These are phyloP conservation scores for Globisporangium paddicum DNA, from an alignment of 352 stramenopile species.

Conservation along the genomic window DNA sequence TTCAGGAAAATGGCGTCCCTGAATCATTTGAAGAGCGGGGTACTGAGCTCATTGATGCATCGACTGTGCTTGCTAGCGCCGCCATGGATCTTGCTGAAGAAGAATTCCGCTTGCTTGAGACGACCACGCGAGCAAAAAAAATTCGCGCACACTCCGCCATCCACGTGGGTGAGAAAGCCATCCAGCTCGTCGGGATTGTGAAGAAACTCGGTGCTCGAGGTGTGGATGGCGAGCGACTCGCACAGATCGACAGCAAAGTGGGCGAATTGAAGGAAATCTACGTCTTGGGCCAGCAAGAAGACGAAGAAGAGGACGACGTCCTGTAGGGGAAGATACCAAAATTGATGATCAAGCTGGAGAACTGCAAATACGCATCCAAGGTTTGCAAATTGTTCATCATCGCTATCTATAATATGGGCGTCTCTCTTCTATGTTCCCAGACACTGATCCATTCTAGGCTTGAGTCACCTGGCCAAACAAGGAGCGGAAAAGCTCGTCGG, in stretches of 20 bases:
- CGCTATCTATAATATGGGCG: conserved; percentile 13
- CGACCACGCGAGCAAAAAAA: conserved; percentile 70
- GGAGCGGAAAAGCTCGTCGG: conserved; percentile 82
- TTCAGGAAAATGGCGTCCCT: conserved; percentile 55
- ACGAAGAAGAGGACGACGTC: conserved; percentile 85
- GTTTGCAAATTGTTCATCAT: conserved; percentile 10
- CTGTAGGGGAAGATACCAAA: conserved; percentile 35
- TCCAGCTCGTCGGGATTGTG: conserved; percentile 77
- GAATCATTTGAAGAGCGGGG: conserved; percentile 75
- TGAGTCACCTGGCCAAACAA: conserved; percentile 70
- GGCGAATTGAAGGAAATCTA: conserved; percentile 55
- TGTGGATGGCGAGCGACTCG: conserved; percentile 45
- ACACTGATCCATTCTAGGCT: conserved; percentile 16
- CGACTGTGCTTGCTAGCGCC: conserved; percentile 49
- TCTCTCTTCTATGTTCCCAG: conserved; percentile 15
- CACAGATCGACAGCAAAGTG: conserved; percentile 33
- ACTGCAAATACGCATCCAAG: background rate
- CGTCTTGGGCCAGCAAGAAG: conserved; percentile 56
- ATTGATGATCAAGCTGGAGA: background rate
- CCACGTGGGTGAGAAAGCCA: conserved; percentile 68
- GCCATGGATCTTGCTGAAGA: conserved; percentile 77
- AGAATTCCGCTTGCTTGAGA: conserved; percentile 64
- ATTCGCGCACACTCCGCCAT: conserved; percentile 65
- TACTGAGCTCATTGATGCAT: conserved; percentile 55
- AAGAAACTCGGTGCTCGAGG: conserved; percentile 74